Conservation (phyloP, 495 filamentous ascomycete genomes). For the Tuber calosporum region DNA sequence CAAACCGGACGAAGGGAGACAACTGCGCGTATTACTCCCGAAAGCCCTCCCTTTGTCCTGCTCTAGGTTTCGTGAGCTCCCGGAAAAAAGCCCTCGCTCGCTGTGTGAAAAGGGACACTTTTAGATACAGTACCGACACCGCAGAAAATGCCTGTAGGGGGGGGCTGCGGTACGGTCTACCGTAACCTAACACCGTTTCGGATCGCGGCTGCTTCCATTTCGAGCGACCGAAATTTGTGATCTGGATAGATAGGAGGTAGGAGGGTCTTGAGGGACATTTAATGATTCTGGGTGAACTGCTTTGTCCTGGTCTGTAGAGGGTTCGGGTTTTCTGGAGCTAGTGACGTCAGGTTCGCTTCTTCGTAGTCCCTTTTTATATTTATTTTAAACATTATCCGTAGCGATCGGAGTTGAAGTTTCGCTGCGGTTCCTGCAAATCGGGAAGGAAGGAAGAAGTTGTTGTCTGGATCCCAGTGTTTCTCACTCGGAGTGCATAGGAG, state of each 20-base stretch:
- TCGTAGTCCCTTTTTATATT: background rate
- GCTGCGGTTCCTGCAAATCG: background rate
- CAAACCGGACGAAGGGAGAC: background rate
- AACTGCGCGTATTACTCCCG: background rate
- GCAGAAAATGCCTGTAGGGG: background rate
- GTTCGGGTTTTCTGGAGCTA: background rate
- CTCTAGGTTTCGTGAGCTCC: background rate
- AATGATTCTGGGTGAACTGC: background rate
- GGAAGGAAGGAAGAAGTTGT: background rate
- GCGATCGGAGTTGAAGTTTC: background rate
- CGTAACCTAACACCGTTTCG: background rate
- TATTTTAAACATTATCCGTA: background rate
- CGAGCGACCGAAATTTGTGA: background rate
- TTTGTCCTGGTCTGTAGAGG: background rate
- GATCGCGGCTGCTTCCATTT: background rate
- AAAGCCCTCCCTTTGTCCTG: background rate
- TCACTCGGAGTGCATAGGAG: background rate
- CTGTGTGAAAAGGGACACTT: background rate
- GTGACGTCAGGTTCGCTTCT: background rate
- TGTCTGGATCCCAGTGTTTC: background rate
- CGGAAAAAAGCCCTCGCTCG: background rate
- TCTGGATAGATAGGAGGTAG: background rate
- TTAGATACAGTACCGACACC: background rate
- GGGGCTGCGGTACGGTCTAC: background rate
- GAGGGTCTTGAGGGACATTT: background rate